Evolutionary conservation across 2,329 filamentous ascomycete genomes (phyloP), one percentile per base, ranked within the genome.

Genomic region (Hypoxylon rubiginosum): DNA sequence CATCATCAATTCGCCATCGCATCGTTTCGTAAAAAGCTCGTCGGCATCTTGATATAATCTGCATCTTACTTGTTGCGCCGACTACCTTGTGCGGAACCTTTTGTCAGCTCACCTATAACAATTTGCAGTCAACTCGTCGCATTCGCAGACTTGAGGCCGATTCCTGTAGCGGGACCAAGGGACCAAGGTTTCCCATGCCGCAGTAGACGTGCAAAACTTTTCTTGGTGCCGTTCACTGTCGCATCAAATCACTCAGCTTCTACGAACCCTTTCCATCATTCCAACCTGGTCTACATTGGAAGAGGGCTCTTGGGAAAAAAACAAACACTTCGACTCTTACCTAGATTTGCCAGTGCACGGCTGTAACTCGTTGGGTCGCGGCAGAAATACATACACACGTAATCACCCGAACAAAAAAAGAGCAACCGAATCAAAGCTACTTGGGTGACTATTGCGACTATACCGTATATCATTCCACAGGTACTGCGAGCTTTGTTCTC

Each of bases 321-420:
- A 24, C n/a, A 24, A 61, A 46, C 45, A 30, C 21, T 36, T 57
- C 70, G 58, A 69, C 68, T 55, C 41, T 66, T 66, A 68, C 69
- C 65, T 76, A 76, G 73, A 74, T 64, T 71, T 75, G 71, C 69
- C 62, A 50, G 64, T 72, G 67, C 62, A 68, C 64, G 70, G 65
- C 70, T 71, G 74, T 76, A 75, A 74, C 72, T 68, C 60, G 59
- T 63, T 70, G 72, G 71, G 71, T 64, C 67, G 66, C 68, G 70
- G 61, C 70, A 74, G 62, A 66, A 70, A 63, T 71, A 71, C 71
- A 60, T 68, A 60, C 64, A 71, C n/a, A 17, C 17, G 73, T 75
- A 75, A 71, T 73, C 73, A 58, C 71, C 71, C 56, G 8, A 30
- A 26, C 32, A 34, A 49, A 49, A 32, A 71, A 58, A 68, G 61